Evolutionary conservation across 306 rosid species (phyloP).

Genomic region (Lathyrus tuberosus): DNA sequence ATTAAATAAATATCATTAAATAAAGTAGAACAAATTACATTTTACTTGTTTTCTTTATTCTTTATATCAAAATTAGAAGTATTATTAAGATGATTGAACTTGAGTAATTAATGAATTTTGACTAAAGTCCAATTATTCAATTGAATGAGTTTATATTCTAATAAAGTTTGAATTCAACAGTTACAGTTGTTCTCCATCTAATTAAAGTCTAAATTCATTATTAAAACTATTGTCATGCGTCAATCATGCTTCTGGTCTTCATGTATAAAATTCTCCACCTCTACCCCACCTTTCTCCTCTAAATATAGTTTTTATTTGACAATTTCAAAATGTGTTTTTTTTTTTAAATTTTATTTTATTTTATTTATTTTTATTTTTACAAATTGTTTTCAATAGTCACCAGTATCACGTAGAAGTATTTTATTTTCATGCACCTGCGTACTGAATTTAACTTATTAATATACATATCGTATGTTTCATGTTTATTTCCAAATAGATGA

Average conservation of each 20-base stretch:
- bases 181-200: slow-evolving; percentile 58
- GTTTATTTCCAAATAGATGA: background rate
- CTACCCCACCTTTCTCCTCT: background rate
- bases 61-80: too few relatives aligned
- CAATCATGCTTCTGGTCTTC: slow-evolving; percentile 31
- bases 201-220: slow-evolving; percentile 19
- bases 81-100: too few relatives aligned
- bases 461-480: background rate
- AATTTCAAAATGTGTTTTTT: background rate
- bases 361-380: too few relatives aligned
- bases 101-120: too few relatives aligned
- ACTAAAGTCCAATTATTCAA: too few relatives aligned
- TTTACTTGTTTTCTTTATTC: too few relatives aligned
- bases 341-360: too few relatives aligned
- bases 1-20: too few relatives aligned
- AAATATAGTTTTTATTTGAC: background rate
- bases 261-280: slow-evolving; percentile 28
- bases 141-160: too few relatives aligned
- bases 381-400: slow-evolving; percentile 13
- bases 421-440: slow-evolving; percentile 26
- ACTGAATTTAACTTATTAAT: background rate
- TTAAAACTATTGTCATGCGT: slow-evolving; percentile 41
- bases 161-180: slow-evolving; percentile 25
- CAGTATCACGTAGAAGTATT: slow-evolving; percentile 30
- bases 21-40: too few relatives aligned